Evolutionary conservation across 805 yeast species (phyloP), one percentile per base, ranked within the genome.

Genomic region (Yamadazyma sp.): DNA sequence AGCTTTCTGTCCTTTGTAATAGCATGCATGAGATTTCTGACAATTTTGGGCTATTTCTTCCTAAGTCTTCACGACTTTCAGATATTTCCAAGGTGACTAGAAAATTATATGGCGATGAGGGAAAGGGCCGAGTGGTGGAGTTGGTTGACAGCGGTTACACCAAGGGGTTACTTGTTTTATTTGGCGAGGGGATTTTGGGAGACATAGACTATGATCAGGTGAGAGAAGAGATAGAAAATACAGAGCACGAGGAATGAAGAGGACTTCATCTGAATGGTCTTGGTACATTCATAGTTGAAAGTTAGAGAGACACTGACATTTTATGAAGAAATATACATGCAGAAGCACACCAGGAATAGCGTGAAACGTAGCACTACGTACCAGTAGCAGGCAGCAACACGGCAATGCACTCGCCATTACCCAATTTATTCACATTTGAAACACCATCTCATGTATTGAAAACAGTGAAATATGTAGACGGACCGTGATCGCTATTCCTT

Each of bases 1-100:
- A 68, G 2, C 44, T 83, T 7, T 63, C 67, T 14, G 56, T 60
- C 20, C 53, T 82, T 6, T 55, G 82, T 18, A 32, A 34, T n/a
- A 70, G 70, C 14, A 57, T 78, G 42, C 48, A 61, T 21, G 53
- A 54, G 24, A 59, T 77, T 7, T 51, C 77, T 2, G 45, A 57
- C 1, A 74, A 78, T 45, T 73, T 82, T 20, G 78, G 77, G 6
- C 55, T 83, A 3, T 82, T 81, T 50, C 62, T 84, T 14, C 93
- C 93, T 1, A 65, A 79, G 44, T 80, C 78, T 47, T 73, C 77
- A 36, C 66, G 78, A 48, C 48, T 78, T 16, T 60, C 61, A 21
- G 87, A 82, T 47, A 50, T 84, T 6, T 52, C 74, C 1, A 49
- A 54, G 10, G 64, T 77, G 1, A 75, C 84, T 1, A 54, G 57